Evolutionary conservation across 768 basidiomycete species (phyloP).

Genomic region (Leccinum longicurvipes): DNA sequence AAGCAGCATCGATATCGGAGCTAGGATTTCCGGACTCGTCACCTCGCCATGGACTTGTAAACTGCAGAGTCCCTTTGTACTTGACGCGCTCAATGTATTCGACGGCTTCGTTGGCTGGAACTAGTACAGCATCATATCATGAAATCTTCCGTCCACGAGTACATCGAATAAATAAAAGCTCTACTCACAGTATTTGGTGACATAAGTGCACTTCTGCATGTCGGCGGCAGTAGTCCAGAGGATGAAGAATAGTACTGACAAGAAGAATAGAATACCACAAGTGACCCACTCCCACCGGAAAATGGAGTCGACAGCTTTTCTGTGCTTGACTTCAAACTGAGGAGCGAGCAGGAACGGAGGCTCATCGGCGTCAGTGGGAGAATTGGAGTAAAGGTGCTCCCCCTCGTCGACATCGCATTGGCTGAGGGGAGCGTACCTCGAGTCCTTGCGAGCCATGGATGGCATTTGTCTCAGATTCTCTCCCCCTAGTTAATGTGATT

Average conservation of each 20-base stretch:
- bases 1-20: conserved; percentile 12
- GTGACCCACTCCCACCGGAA: conserved; percentile 2
- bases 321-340: not conserved
- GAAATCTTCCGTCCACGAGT: not conserved
- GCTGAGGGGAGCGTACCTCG: not conserved
- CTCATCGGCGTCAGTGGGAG: not conserved
- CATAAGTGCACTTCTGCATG: not conserved
- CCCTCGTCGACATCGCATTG: not conserved
- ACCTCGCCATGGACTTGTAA: conserved; percentile 4
- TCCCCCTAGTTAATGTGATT: too few species aligned
- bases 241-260: not conserved
- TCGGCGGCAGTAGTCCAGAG: conserved; percentile 1
- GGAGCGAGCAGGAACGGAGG: not conserved
- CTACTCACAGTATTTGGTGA: conserved; percentile 5
- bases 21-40: not conserved
- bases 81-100: conserved; percentile 3
- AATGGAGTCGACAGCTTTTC: not conserved
- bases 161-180: not conserved
- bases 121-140: not conserved
- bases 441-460: not conserved
- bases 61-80: conserved; percentile 6
- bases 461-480: too few species aligned
- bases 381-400: not conserved
- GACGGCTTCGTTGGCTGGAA: conserved; percentile 9
- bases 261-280: not conserved